A percentile compares a stretch with the other conserved stretches of the same genome.
phyloP scores from a whole-genome alignment of 2,329 filamentous ascomycete genomes.

The Venturia carpophila region DNA sequence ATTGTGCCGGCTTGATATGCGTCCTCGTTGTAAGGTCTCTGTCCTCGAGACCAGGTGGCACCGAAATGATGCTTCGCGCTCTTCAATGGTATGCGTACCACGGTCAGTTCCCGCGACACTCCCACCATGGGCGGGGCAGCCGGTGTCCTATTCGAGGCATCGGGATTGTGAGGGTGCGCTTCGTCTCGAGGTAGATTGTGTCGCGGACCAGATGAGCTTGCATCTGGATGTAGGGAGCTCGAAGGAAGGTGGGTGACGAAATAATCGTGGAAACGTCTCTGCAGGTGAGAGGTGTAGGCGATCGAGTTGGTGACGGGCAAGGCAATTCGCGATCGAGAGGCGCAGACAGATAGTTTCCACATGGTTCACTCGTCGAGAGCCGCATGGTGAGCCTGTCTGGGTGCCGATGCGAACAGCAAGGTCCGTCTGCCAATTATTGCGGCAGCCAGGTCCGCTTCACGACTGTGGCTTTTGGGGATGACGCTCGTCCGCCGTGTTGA shows the following conservation, averaged over 20 bases:
- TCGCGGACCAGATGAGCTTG: conserved; percentile 48
- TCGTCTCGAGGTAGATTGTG: conserved; percentile 83
- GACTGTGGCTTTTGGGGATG: not conserved
- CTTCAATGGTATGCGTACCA: conserved; percentile 87
- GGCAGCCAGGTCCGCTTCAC: not conserved
- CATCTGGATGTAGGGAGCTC: conserved; percentile 85
- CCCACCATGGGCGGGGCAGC: conserved; percentile 29
- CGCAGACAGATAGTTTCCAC: conserved; percentile 14
- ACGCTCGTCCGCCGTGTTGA: not conserved
- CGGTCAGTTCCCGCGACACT: conserved; percentile 64
- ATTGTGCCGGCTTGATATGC: conserved; percentile 90
- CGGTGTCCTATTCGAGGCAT: conserved; percentile 32
- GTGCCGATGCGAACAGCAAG: not conserved
- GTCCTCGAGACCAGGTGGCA: conserved; percentile 67
- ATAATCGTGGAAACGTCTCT: conserved; percentile 74
- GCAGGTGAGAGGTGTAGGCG: not conserved
- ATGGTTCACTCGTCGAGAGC: conserved; percentile 7
- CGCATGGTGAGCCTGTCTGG: conserved; percentile 5
- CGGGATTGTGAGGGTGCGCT: conserved; percentile 63
- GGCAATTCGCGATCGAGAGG: not conserved
- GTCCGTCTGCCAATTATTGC: not conserved
- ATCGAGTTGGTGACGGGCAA: not conserved
- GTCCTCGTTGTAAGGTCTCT: conserved; percentile 86
- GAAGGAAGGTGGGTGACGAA: conserved; percentile 95
- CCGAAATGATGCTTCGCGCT: conserved; percentile 97